A percentile compares a stretch with the other conserved stretches of the same genome.
phyloP scores from a whole-genome alignment of 805 yeast species.

The Metschnikowia gelsemii region DNA sequence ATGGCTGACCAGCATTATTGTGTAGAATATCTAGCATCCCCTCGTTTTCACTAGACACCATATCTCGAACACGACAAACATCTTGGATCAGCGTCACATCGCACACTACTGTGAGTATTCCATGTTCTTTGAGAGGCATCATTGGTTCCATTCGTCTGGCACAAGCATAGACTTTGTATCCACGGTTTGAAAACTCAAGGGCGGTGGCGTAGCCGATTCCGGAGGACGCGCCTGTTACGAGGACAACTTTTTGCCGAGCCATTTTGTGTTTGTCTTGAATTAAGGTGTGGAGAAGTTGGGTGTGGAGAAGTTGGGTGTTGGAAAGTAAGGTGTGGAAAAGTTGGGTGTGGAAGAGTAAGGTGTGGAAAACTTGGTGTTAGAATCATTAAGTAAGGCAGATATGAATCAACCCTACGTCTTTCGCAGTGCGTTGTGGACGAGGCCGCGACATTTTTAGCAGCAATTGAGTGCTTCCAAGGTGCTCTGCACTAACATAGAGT shows the following conservation, averaged over 20 bases:
- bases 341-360: too few species aligned
- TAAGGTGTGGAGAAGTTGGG: background rate
- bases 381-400: too few species aligned
- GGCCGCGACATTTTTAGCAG: too few species aligned
- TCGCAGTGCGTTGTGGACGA: too few species aligned
- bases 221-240: constrained; percentile 59
- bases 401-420: too few species aligned
- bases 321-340: too few species aligned
- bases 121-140: constrained; percentile 46
- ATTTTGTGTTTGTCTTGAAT: background rate
- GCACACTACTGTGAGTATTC: constrained; percentile 47
- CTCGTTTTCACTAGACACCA: constrained; percentile 42
- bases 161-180: constrained; percentile 65
- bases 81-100: constrained; percentile 58
- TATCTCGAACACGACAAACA: constrained; percentile 44
- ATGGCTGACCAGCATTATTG: constrained; percentile 77
- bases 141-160: constrained; percentile 67
- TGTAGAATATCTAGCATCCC: constrained; percentile 56
- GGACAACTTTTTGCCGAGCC: constrained; percentile 39
- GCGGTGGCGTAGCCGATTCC: constrained; percentile 56
- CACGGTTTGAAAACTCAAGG: constrained; percentile 46
- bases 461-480: too few species aligned
- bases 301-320: too few species aligned
- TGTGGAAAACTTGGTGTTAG: too few species aligned
- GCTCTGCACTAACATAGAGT: too few species aligned